A percentile compares a stretch with the other conserved stretches of the same genome.
phyloP scores from a whole-genome alignment of 1,284 basidiomycete genomes.

The Cutaneotrichosporon cavernicola region DNA sequence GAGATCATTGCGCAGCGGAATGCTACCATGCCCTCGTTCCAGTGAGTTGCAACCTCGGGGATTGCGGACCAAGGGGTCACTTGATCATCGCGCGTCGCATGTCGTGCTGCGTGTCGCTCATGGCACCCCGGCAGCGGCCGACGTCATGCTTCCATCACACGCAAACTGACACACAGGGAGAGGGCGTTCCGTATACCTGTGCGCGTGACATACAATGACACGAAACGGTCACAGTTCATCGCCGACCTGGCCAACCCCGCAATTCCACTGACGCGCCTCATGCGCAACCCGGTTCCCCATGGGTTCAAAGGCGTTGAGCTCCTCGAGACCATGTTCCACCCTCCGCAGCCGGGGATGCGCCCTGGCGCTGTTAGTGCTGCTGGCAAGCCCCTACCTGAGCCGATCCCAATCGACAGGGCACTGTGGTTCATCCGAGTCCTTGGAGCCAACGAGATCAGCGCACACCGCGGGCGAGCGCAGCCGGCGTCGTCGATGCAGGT shows the following conservation, averaged over 20 bases:
- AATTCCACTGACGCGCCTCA: slow-evolving; percentile 83
- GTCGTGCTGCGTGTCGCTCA: neutral
- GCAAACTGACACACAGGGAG: slow-evolving; percentile 55
- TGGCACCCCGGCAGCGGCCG: neutral
- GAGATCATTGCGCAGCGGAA: slow-evolving; percentile 67
- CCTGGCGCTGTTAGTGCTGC: slow-evolving; percentile 8
- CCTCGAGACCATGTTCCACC: slow-evolving; percentile 74
- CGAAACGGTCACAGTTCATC: slow-evolving; percentile 84
- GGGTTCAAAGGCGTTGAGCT: slow-evolving; percentile 88
- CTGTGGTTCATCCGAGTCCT: slow-evolving; percentile 93
- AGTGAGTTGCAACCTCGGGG: slow-evolving; percentile 10
- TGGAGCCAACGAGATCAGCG: slow-evolving; percentile 89
- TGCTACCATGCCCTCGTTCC: slow-evolving; percentile 40
- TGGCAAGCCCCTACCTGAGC: slow-evolving; percentile 55
- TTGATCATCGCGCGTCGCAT: neutral
- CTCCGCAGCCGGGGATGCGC: slow-evolving; percentile 20
- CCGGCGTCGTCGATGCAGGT: slow-evolving; percentile 34
- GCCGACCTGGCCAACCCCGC: slow-evolving; percentile 83
- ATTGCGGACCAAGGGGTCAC: neutral
- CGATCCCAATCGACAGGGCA: slow-evolving; percentile 80
- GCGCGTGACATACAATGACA: slow-evolving; percentile 84
- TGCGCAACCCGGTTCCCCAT: slow-evolving; percentile 81
- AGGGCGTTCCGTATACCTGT: slow-evolving; percentile 79
- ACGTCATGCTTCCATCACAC: neutral
- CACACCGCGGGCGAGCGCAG: slow-evolving; percentile 57